Evolutionary conservation across 768 basidiomycete genomes (phyloP), one percentile per base, ranked within the genome.

Genomic region (Xanthoconium stramineum): DNA sequence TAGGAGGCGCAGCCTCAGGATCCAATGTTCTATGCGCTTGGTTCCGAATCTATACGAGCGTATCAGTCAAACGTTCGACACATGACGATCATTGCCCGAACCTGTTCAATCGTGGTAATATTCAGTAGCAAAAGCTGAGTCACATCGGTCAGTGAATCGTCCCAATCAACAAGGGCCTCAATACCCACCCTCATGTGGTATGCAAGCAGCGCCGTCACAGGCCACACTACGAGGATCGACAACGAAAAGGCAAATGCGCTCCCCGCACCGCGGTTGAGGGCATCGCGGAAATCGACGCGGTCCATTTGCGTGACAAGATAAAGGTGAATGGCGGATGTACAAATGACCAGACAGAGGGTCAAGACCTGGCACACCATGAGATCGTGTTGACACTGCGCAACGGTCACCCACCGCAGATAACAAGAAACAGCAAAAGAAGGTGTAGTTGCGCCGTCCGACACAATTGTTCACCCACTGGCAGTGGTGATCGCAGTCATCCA

Each of bases 81-180:
- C 46, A 40, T 37, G 54, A 43, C 19, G 40, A 61, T 65, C 60
- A 52, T 52, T 46, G 53, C 50, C 67, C 83, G 71, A 69, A 89
- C 89, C 81, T 94, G 92, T 75, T 98, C 95, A 58, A 98, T 94
- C n/a, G 94, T 98, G 10, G 95, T 97, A 36, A 93, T 80, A 70
- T 96, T 95, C 59, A 94, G 76, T 33, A 94, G 69, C 51, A 96
- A 73, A 47, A 98, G 78, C 88, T 91, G 69, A 36, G 47, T 52
- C 10, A 13, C 15, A 9, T 47, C 24, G 6, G 56, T 64, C 40
- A 62, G 55, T 30, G 28, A 15, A 28, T 36, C 30, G 24, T 38
- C 28, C 46, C 13, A 14, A 33, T 10, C 12, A 15, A 28, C 19
- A 40, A 52, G 10, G 35, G 15, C 3, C 37, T 36, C 9, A 29